Conservation (phyloP, 2,329 filamentous ascomycete species). For the Cercospora citrullina region DNA sequence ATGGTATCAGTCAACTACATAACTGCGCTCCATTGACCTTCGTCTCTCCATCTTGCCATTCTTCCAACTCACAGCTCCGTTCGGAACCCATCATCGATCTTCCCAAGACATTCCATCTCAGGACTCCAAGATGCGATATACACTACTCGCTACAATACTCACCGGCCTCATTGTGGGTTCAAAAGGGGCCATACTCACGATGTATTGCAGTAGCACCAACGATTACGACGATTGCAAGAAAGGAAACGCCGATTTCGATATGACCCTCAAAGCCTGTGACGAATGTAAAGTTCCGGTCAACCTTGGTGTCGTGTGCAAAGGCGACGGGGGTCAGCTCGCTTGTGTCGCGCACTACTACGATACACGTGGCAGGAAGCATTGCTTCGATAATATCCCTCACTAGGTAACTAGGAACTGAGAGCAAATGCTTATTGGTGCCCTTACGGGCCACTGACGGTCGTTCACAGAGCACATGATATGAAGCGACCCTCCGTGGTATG, state of each 20-base stretch:
- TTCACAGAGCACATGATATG: neutral
- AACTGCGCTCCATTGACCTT: neutral
- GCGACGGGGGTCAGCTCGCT: neutral
- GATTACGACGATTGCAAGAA: neutral
- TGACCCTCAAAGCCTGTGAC: neutral
- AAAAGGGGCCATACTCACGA: neutral
- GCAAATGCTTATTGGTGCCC: neutral
- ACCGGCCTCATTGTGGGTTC: neutral
- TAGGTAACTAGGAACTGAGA: neutral
- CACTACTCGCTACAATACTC: neutral
- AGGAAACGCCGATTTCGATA: neutral
- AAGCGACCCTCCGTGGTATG: neutral
- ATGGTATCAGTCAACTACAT: neutral
- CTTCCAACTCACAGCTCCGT: neutral
- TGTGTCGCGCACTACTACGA: neutral
- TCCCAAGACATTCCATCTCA: neutral
- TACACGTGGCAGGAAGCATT: neutral
- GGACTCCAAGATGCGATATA: neutral
- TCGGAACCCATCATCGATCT: neutral
- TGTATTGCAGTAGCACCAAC: neutral
- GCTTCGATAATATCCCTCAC: neutral
- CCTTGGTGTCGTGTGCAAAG: neutral
- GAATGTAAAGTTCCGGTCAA: neutral
- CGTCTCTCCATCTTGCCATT: neutral
- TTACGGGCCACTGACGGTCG: neutral